Base-by-base conservation (phyloP, 192 early-diverging fungal genomes). In the Rhizophagus prolifer region DNA sequence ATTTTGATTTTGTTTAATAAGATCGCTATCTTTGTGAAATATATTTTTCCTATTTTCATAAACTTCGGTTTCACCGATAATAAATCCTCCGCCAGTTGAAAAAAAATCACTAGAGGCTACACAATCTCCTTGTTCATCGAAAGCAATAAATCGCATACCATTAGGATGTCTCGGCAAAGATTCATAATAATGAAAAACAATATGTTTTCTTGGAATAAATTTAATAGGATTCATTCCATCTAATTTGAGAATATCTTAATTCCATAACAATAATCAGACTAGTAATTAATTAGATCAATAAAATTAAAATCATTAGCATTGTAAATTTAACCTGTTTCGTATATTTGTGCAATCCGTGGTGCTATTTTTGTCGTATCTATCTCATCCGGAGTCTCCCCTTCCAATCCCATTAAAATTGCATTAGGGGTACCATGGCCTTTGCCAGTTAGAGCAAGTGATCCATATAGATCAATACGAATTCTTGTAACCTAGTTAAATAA, bases 391-490 rank as follows among this genome's bases (percentile, higher is more conserved):
- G 91, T 83, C 82, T 97, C 97, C 41, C 95, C 95, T 85, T 97
- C 95, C 54, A 98, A 90, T 8, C 97, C 88, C 90, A 92, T 90
- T 73, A 97, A 82, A 67, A 95, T 92, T 9, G 95, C 94, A 76
- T 95, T 90, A 31, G 94, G 94, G 6, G 97, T 98, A n/a, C 95
- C 95, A 80, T 98, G 95, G 23, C 97, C 97, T 74, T 92, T 92
- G 19, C 97, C 97, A 7, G 95, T 98, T 73, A 98, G 81, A 28
- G 97, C 97, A 21, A 98, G 85, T 38, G 93, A 95, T 19, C 97
- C 97, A 82, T 95, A 98, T 78, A 98, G 82, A 81, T 98, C 95
- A 44, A 94, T 87, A 54, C 92, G 85, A 80, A 95, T 86, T 67
- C 84, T 86, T 34, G 78, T 71, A 10, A 92, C 89, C 78, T 81